Base-by-base conservation (phyloP, 2,329 filamentous ascomycete species). In the Fusarium mexicanum region DNA sequence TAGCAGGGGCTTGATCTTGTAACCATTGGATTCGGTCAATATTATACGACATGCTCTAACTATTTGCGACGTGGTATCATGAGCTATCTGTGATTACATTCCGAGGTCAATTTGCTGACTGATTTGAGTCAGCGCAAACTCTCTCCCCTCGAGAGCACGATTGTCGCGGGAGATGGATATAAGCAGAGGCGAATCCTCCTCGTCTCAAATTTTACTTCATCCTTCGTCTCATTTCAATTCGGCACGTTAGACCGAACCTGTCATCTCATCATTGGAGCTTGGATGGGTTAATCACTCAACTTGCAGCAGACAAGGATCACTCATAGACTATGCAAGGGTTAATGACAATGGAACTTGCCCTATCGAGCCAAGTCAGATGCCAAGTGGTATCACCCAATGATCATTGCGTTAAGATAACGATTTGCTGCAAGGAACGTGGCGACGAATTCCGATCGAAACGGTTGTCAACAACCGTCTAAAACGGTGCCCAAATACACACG, bases 351-450 rank as follows among this genome's bases (percentile, higher is more conserved):
- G 26, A 48, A 41, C 55, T 68, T 68, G 47, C 66, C 66, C n/a
- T 37, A 43, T 69, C 38, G 29, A 64, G 67, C 61, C 54, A 64
- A 43, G 66, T 24, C 55, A 55, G 31, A 47, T 60, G 67, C 53
- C 62, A 61, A 53, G 50, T 40, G 20, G 12, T 17, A 48, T 67
- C 43, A 40, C 35, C 66, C 71, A 73, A 73, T 73, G 6, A 48
- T 22, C 31, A 3, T 12, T 17, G 12, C 38, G 55, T 43, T 37
- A 50, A 61, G 40, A 18, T 26, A 53, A 55, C 38, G 40, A 62
- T 74, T 38, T 65, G 16, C 67, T 74, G 67, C 71, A 73, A 61
- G 71, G 71, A 68, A 71, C 38, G 67, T 46, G 54, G 14, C 31
- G 31, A n/a, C 33, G 16, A n/a, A 22, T 51, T 46, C 43, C 33